Base-by-base conservation (phyloP, 441 rosid species). In the Croton setiger region DNA sequence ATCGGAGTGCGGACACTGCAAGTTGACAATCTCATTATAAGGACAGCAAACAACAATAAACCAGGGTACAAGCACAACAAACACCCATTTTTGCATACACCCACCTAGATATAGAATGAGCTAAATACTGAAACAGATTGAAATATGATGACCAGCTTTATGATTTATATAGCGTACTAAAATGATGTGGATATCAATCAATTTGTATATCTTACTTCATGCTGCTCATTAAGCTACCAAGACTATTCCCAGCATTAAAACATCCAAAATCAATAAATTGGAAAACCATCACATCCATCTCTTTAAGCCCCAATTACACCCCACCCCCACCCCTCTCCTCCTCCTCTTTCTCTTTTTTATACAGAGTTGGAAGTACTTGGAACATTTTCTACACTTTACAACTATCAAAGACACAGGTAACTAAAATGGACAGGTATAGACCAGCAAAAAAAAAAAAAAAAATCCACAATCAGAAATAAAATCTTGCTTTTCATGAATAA, bases 1-100 rank as follows among this genome's bases (percentile, higher is more conserved):
- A 95, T 84, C 68, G 99, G 96, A 5, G 99, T 95, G 74, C 97
- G 90, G 45, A 92, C 99, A 77, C 99, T 95, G 93, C 88, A 81
- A 65, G 64, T 51, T 68, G 17, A 71, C 20, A 82, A 67, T 44
- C 39, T 58, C 61, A 41, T 5, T 44, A 75, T 54, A 64, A 79
- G 52, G 74, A 64, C 64, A 72, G 41, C 44, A 49, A 57, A 66
- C 14, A 66, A 51, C 69, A 23, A 47, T 36, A 18, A 6, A 63
- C 2, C 13, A 1, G 2, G 7, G 37, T 11, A 51, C 60, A 20
- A 11, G 2, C 27, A 18, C 6, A 35, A 45, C 15, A 39, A 14
- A 45, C 53, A 47, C 31, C 21, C n/a, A 15, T n/a, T 0, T 31
- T 63, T 15, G 37, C 8, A 9, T 0, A 15, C 53, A 21, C 15